Conservation (phyloP, 805 yeast genomes). For the Yarrowia phangngaensis region DNA sequence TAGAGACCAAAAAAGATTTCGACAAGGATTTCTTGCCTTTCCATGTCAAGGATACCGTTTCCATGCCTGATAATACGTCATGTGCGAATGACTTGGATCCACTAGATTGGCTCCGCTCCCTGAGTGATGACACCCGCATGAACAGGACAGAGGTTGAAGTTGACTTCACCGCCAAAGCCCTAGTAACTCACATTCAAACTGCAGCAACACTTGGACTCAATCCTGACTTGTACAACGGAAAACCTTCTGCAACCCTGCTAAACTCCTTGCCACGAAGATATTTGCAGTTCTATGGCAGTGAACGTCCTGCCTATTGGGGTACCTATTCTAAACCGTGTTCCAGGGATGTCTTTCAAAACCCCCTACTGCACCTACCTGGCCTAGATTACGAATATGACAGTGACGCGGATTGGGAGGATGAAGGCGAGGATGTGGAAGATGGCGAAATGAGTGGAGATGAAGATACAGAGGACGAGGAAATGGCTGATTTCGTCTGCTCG, state of each 20-base stretch:
- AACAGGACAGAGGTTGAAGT: not conserved
- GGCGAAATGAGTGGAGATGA: slow-evolving; percentile 20
- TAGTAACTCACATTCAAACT: slow-evolving; percentile 14
- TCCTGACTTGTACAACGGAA: not conserved
- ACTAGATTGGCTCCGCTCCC: not conserved
- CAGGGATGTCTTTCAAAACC: slow-evolving; percentile 10
- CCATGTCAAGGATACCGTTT: slow-evolving; percentile 8
- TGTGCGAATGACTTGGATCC: slow-evolving; percentile 3
- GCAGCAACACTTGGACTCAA: slow-evolving; percentile 20
- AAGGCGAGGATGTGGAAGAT: slow-evolving; percentile 19
- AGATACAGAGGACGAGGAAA: slow-evolving; percentile 9
- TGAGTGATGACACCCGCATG: not conserved
- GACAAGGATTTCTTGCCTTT: slow-evolving; percentile 11
- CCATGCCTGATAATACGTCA: not conserved
- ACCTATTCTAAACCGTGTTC: slow-evolving; percentile 1
- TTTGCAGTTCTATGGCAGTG: slow-evolving; percentile 13
- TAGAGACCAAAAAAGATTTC: not conserved
- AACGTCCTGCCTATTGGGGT: slow-evolving; percentile 13
- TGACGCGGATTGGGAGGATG: slow-evolving; percentile 26
- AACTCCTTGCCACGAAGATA: slow-evolving; percentile 6
- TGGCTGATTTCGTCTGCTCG: slow-evolving; percentile 22
- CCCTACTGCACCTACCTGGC: slow-evolving; percentile 7
- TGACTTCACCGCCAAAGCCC: not conserved
- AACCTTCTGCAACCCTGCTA: not conserved
- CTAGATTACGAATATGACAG: slow-evolving; percentile 22